Base-by-base conservation (phyloP, 306 rosid species). In the Ochetophila trinervis region DNA sequence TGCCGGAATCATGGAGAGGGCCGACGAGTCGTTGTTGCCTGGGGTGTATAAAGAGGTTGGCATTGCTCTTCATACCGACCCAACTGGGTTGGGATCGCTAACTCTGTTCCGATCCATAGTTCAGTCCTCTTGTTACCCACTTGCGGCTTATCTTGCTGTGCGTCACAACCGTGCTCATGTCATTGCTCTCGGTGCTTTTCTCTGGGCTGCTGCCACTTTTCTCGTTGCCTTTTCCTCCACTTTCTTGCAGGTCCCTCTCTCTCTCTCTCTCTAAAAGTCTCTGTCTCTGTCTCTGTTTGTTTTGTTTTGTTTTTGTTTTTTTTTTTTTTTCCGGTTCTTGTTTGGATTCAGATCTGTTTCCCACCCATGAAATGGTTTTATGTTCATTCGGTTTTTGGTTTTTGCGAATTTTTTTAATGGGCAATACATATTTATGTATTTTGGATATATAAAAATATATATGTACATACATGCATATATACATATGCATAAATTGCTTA, bases 11-110 rank as follows among this genome's bases (percentile, higher is more conserved):
- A 85, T 92, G 92, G 86, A 89, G 70, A 75, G 84, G 50, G 95
- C 98, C 0, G 96, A 92, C 50, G 89, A 85, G 67, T 77, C 98
- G 2, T 44, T 92, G 71, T 20, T 89, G 20, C 97, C 96, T 4
- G 96, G 92, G 6, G 96, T 83, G 1, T 91, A 91, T 65, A 85
- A 85, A 48, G 98, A 88, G 32, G 81, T 91, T 0, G 95, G 95
- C 5, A 81, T 76, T 3, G 91, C 87, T 56, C 83, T 91, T 0
- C 82, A 85, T 71, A 83, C 82, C 4, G 96, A 85, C 73, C 97
- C 97, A 19, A 87, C 95, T 6, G 90, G 90, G 0, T 65, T 88
- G 30, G 96, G 96, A 0, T 91, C 96, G 0, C 83, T 91, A 37
- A 88, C 96, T 62, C 87, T 89, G 5, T 83, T 83, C 64, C 77